phyloP scores from a whole-genome alignment of 495 filamentous ascomycete genomes.

The Aspergillus indologenus region DNA sequence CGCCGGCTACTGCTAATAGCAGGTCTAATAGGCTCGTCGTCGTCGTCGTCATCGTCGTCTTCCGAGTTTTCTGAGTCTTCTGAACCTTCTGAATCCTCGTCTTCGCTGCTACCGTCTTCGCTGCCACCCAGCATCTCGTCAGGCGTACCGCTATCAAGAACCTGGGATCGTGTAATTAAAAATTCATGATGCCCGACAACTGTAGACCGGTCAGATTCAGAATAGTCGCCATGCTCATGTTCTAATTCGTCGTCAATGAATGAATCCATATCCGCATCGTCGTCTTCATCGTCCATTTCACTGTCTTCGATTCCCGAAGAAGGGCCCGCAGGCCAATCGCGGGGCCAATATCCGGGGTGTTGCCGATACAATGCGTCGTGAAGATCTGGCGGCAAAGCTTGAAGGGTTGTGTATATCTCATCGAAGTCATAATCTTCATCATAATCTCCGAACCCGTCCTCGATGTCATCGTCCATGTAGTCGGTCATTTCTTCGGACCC shows the following conservation, averaged over 20 bases:
- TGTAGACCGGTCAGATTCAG: constrained; percentile 30
- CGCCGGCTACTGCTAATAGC: constrained; percentile 19
- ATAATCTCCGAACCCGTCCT: constrained; percentile 26
- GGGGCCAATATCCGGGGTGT: background rate
- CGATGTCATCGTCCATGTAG: constrained; percentile 33
- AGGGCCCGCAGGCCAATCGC: background rate
- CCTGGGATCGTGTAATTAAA: constrained; percentile 12
- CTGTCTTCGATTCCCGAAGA: constrained; percentile 17
- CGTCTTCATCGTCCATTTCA: constrained; percentile 34
- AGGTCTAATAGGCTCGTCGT: constrained; percentile 28
- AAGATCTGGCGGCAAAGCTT: constrained; percentile 4
- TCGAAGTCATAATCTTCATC: constrained; percentile 22
- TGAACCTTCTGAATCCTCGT: constrained; percentile 10
- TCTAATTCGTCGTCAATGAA: constrained; percentile 41
- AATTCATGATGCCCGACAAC: constrained; percentile 25
- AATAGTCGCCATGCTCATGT: constrained; percentile 18
- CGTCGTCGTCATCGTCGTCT: constrained; percentile 17
- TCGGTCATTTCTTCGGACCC: constrained; percentile 35
- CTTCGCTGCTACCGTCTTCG: constrained; percentile 4
- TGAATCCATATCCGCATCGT: constrained; percentile 37
- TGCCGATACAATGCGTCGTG: background rate
- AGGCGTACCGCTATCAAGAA: constrained; percentile 4
- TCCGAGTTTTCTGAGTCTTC: constrained; percentile 21
- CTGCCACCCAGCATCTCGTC: constrained; percentile 8
- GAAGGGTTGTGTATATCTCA: constrained; percentile 12